Conservation (phyloP, 2,329 filamentous ascomycete genomes). For the Alternaria ethzedia region DNA sequence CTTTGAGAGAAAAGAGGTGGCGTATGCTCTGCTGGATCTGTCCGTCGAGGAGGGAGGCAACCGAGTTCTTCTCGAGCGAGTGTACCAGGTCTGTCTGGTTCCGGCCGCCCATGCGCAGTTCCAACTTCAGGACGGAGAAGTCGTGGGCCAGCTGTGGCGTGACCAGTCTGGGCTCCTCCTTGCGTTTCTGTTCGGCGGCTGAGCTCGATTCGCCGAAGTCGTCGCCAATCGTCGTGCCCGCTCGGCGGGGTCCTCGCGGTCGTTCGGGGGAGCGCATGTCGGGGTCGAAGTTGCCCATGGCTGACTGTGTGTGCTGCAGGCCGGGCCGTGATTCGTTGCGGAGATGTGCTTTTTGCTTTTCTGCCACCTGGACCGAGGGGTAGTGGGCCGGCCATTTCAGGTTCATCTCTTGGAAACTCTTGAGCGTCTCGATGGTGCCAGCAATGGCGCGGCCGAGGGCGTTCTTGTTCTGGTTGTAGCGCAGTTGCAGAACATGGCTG, state of each 20-base stretch:
- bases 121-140: constrained; percentile 93
- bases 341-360: constrained; percentile 50
- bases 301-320: constrained; percentile 69
- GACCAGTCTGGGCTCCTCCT: constrained; percentile 79
- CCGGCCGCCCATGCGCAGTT: constrained; percentile 85
- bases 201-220: constrained; percentile 74
- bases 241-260: constrained; percentile 66
- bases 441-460: constrained; percentile 88
- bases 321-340: constrained; percentile 65
- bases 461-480: constrained; percentile 91
- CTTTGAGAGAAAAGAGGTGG: constrained; percentile 83
- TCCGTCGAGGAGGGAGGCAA: constrained; percentile 88
- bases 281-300: constrained; percentile 57
- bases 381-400: constrained; percentile 93
- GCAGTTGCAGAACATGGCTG: constrained; percentile 87
- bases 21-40: constrained; percentile 94
- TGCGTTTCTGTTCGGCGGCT: constrained; percentile 66
- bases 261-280: constrained; percentile 50
- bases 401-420: constrained; percentile 87
- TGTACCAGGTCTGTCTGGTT: constrained; percentile 92
- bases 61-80: constrained; percentile 88
- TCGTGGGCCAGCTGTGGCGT: constrained; percentile 93
- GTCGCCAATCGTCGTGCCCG: constrained; percentile 72
- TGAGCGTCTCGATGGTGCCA: constrained; percentile 81
- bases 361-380: constrained; percentile 71